These are phyloP conservation scores for Polygonum aviculare DNA, from an alignment of 148 eudicot genomes.

Conservation along the genomic window DNA sequence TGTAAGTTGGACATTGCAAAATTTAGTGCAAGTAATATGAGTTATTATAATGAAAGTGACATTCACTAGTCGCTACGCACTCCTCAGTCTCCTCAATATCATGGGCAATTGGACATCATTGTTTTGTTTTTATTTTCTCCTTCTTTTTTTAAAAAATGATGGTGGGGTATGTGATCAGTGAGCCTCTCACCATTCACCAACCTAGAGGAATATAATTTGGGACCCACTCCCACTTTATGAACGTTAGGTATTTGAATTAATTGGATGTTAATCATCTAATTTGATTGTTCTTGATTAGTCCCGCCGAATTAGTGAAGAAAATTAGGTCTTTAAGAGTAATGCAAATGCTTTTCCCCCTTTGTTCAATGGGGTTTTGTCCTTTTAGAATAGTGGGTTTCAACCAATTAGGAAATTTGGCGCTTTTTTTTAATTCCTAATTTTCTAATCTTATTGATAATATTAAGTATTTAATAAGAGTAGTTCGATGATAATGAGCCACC, in stretches of 20 bases:
- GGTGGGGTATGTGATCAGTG: background rate
- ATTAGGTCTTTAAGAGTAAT: background rate
- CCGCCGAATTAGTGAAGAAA: background rate
- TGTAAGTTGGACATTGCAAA: background rate
- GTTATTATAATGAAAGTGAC: slow-evolving; percentile 3
- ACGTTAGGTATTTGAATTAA: slow-evolving; percentile 9
- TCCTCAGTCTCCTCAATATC: background rate
- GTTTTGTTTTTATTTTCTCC: background rate
- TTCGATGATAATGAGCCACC: too few relatives aligned
- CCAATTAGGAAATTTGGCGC: background rate
- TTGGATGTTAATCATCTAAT: background rate
- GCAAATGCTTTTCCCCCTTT: background rate
- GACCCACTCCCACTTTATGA: background rate
- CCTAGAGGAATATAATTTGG: background rate
- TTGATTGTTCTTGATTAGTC: background rate
- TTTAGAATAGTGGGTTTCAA: background rate
- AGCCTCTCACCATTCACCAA: background rate
- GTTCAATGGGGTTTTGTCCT: background rate
- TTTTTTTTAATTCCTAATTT: too few relatives aligned
- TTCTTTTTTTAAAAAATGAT: background rate
- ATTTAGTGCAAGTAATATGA: background rate
- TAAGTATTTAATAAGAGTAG: too few relatives aligned
- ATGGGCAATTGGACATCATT: slow-evolving; percentile 7
- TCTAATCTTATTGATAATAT: too few relatives aligned
- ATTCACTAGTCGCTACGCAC: slow-evolving; percentile 4